A percentile compares a stretch with the other conserved stretches of the same genome.
Evolutionary conservation across 257 asterid genomes (phyloP).

Genomic region (Paulownia fortunei): DNA sequence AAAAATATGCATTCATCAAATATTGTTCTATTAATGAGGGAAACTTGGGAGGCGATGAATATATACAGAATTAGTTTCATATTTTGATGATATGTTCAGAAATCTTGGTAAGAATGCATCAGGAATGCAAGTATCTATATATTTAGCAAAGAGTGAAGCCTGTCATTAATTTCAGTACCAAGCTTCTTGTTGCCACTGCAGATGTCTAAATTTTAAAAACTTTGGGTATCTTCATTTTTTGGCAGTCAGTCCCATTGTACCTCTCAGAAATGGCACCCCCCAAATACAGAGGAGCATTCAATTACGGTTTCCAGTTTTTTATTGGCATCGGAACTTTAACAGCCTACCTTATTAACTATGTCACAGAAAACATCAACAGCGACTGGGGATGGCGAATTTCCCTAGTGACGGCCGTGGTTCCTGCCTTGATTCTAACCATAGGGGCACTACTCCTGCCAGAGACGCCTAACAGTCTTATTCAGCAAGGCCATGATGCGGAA

Average conservation of each 20-base stretch:
- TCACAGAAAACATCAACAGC: slow-evolving; percentile 18
- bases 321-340: slow-evolving; percentile 14
- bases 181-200: too few relatives aligned
- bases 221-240: neutral
- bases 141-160: too few relatives aligned
- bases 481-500: slow-evolving; percentile 9
- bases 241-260: slow-evolving; percentile 33
- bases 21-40: too few relatives aligned
- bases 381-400: slow-evolving; percentile 43
- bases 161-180: too few relatives aligned
- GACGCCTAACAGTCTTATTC: slow-evolving; percentile 37
- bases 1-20: too few relatives aligned
- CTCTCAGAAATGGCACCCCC: slow-evolving; percentile 40
- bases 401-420: slow-evolving; percentile 31
- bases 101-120: too few relatives aligned
- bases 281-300: slow-evolving; percentile 35
- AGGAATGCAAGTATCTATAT: too few relatives aligned
- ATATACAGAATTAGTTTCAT: too few relatives aligned
- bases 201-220: neutral
- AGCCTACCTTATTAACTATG: slow-evolving; percentile 30
- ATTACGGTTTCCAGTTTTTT: slow-evolving; percentile 17
- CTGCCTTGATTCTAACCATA: slow-evolving; percentile 17
- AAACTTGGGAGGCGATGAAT: too few relatives aligned
- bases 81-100: too few relatives aligned
- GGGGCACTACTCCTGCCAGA: slow-evolving; percentile 36